These are phyloP conservation scores for Neocatenulostroma microsporum DNA, from an alignment of 2,329 filamentous ascomycete species.

Conservation along the genomic window DNA sequence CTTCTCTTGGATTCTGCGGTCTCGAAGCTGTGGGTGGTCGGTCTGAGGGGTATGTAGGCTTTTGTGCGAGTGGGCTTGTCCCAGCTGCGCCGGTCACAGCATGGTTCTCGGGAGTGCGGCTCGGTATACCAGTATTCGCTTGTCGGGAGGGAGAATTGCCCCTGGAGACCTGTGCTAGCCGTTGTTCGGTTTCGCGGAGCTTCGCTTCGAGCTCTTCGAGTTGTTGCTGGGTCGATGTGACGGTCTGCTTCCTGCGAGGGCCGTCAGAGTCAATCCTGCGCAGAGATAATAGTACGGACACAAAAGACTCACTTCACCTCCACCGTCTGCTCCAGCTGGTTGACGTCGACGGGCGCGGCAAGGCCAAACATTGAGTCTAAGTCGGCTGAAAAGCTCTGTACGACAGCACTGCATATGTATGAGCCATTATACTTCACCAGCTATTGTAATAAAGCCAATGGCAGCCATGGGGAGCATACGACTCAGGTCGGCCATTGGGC, in stretches of 20 bases:
- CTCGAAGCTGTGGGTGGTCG: slow-evolving; percentile 15
- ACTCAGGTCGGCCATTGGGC: slow-evolving; percentile 1
- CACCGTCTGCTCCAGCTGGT: slow-evolving; percentile 65
- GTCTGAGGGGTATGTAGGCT: slow-evolving; percentile 16
- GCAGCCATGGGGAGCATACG: slow-evolving; percentile 4
- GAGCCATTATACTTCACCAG: too few species aligned
- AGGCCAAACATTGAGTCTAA: slow-evolving; percentile 85
- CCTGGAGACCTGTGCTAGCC: slow-evolving; percentile 43
- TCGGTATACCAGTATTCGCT: slow-evolving; percentile 12
- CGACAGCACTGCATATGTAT: slow-evolving; percentile 60
- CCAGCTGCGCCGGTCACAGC: slow-evolving; percentile 14
- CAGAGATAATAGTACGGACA: too few species aligned
- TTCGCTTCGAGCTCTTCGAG: slow-evolving; percentile 78
- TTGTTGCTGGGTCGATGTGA: slow-evolving; percentile 66
- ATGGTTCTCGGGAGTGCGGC: slow-evolving; percentile 8
- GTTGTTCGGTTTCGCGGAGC: slow-evolving; percentile 76
- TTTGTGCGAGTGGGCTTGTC: slow-evolving; percentile 19
- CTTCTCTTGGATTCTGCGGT: slow-evolving; percentile 10
- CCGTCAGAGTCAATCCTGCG: background rate
- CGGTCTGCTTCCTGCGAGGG: slow-evolving; percentile 63
- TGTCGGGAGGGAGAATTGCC: slow-evolving; percentile 20
- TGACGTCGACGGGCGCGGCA: slow-evolving; percentile 61
- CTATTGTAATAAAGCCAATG: too few species aligned
- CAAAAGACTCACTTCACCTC: slow-evolving; percentile 62
- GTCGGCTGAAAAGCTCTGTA: slow-evolving; percentile 76